A percentile compares a stretch with the other conserved stretches of the same genome.
Conservation (phyloP, 1,284 basidiomycete genomes). For the Psilocybe mexicana region DNA sequence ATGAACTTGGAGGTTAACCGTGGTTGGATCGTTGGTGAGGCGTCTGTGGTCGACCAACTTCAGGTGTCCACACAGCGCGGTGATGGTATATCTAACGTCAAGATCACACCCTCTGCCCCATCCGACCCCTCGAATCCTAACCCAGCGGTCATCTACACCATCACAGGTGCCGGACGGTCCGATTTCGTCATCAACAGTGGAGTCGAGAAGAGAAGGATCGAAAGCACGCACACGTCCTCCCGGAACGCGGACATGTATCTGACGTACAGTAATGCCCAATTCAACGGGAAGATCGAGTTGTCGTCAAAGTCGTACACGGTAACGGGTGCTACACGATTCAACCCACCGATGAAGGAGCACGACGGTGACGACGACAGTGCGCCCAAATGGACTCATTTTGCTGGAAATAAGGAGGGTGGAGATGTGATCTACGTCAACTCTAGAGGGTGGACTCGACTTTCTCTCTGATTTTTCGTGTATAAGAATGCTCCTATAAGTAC, state of each 20-base stretch:
- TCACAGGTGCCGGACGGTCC: constrained; percentile 50
- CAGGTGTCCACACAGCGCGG: constrained; percentile 50
- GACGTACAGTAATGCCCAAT: constrained; percentile 51
- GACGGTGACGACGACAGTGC: constrained; percentile 22
- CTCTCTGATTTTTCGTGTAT: constrained; percentile 36
- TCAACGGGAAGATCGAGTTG: constrained; percentile 50
- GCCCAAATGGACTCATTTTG: constrained; percentile 44
- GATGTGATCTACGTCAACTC: constrained; percentile 47
- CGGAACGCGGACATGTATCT: constrained; percentile 54
- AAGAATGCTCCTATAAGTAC: background rate
- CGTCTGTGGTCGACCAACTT: constrained; percentile 43
- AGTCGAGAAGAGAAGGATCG: constrained; percentile 45
- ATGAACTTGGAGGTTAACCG: constrained; percentile 45
- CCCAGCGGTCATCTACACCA: constrained; percentile 43
- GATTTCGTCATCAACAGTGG: constrained; percentile 49
- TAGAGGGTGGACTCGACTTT: constrained; percentile 54
- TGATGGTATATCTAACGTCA: constrained; percentile 49
- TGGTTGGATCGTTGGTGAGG: constrained; percentile 63
- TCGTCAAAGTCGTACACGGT: constrained; percentile 44
- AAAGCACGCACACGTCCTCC: constrained; percentile 45
- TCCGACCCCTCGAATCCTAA: constrained; percentile 32
- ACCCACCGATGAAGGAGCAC: constrained; percentile 5
- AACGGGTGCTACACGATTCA: constrained; percentile 31
- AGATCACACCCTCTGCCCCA: constrained; percentile 43
- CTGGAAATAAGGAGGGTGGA: constrained; percentile 45